Base-by-base conservation (phyloP, 208 protist species). In the Balamuthia mandrillaris region DNA sequence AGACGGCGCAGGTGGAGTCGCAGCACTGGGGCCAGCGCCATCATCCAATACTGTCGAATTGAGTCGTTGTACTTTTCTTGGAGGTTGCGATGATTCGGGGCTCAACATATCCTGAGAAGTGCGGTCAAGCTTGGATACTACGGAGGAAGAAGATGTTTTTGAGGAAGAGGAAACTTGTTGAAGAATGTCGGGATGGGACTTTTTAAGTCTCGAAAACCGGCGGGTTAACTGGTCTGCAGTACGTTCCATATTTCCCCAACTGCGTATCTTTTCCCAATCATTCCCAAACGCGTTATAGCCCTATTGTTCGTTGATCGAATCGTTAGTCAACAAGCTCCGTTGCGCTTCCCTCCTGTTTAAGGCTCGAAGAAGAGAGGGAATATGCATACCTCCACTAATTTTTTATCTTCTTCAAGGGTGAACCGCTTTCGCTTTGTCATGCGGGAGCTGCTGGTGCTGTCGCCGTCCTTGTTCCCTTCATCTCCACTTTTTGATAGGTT, bases 371-470 rank as follows among this genome's bases (percentile, higher is more conserved):
- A 14, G 24, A 7, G 47, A 18, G 47, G 10, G 10, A 18, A 18
- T 18, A 60, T 29, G 21, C 3, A 12, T 74, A 49, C 65, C 2
- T 74, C 65, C 6, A 74, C 24, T 0, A 74, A n/a, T 24, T 74
- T 74, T 74, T 74, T 74, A 42, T 74, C 65, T 10, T 74, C 65
- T 21, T 51, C 21, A 3, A 52, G 41, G 10, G 65, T 37, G 39
- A 74, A 74, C 39, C 65, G 45, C 39, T 74, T 74, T 18, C 65
- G 65, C 65, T 74, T 74, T n/a, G 21, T 49, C 41, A n/a, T 42
- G 9, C 29, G 29, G 6, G 24, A 37, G 12, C 33, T 63, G 18
- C 24, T 5, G 35, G n/a, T n/a, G n/a, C n/a, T n/a, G n/a, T n/a
- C n/a, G n/a, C n/a, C n/a, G n/a, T n/a, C n/a, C n/a, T n/a, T n/a